These are phyloP conservation scores for Allium fistulosum DNA, from an alignment of 106 monocot genomes.

Conservation along the genomic window DNA sequence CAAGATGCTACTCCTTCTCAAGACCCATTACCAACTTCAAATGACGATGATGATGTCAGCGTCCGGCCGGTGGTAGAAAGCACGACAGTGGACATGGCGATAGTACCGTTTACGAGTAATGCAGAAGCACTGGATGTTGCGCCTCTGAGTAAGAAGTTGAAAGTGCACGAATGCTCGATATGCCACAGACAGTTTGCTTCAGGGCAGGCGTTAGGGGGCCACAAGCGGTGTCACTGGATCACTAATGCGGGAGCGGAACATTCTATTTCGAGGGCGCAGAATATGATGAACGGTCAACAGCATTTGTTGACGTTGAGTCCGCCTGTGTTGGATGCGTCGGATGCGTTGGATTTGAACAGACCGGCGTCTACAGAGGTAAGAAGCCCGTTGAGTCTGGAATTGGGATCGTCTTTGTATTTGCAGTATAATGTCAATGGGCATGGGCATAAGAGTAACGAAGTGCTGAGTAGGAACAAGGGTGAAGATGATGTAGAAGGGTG, in stretches of 20 bases:
- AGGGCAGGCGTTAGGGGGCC: slow-evolving; percentile 67
- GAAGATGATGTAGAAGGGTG: neutral
- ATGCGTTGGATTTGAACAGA: slow-evolving; percentile 44
- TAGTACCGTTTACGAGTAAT: slow-evolving; percentile 19
- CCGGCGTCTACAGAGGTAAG: slow-evolving; percentile 21
- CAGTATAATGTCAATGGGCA: slow-evolving; percentile 11
- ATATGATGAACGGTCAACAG: slow-evolving; percentile 2
- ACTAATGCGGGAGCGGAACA: slow-evolving; percentile 10
- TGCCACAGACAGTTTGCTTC: slow-evolving; percentile 65
- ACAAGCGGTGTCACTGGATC: slow-evolving; percentile 64
- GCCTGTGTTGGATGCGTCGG: slow-evolving; percentile 4
- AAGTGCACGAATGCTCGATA: slow-evolving; percentile 63
- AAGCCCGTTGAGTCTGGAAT: slow-evolving; percentile 23
- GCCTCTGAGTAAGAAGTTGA: slow-evolving; percentile 44
- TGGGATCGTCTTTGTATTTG: slow-evolving; percentile 21
- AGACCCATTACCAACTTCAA: neutral
- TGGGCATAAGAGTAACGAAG: slow-evolving; percentile 10
- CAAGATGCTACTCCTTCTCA: neutral
- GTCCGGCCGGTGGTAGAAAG: neutral
- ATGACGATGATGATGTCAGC: neutral
- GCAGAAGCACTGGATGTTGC: neutral
- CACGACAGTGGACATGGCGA: slow-evolving; percentile 20
- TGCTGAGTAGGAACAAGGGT: slow-evolving; percentile 4
- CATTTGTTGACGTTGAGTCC: slow-evolving; percentile 24
- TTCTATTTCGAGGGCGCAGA: neutral